These are phyloP conservation scores for Urochloa ruziziensis DNA, from an alignment of 176 grass and related monocot species.

Conservation along the genomic window DNA sequence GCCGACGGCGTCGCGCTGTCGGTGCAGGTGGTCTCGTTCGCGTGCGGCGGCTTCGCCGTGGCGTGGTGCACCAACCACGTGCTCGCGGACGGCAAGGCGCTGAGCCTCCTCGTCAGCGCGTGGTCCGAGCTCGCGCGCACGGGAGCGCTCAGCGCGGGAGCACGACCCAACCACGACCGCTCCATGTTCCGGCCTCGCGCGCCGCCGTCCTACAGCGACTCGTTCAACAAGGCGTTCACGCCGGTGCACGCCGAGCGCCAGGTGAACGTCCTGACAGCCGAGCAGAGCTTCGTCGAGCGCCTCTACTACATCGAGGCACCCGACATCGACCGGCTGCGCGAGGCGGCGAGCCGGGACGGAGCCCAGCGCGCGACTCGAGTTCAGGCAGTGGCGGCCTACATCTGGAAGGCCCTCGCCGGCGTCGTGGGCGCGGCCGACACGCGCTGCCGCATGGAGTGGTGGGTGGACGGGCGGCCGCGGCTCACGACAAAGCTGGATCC, in stretches of 20 bases:
- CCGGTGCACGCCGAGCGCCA: background rate
- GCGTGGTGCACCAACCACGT: slow-evolving; percentile 42
- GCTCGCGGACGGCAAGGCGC: slow-evolving; percentile 27
- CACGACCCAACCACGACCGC: slow-evolving; percentile 34
- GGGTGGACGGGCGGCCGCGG: slow-evolving; percentile 30
- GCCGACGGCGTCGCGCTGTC: slow-evolving; percentile 22
- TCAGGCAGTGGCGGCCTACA: slow-evolving; percentile 41
- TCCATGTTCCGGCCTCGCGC: slow-evolving; percentile 31
- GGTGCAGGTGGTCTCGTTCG: slow-evolving; percentile 44
- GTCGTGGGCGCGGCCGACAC: slow-evolving; percentile 24
- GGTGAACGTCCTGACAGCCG: slow-evolving; percentile 42
- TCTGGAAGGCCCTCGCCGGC: slow-evolving; percentile 44
- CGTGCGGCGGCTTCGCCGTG: slow-evolving; percentile 48
- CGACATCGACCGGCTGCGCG: slow-evolving; percentile 27
- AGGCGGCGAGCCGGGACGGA: background rate
- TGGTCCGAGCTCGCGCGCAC: slow-evolving; percentile 28
- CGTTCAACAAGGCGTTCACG: slow-evolving; percentile 16
- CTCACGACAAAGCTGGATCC: background rate
- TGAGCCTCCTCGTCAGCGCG: slow-evolving; percentile 1
- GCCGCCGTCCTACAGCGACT: slow-evolving; percentile 2
- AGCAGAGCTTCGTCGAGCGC: slow-evolving; percentile 20
- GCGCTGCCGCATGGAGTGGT: slow-evolving; percentile 48
- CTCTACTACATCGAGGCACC: slow-evolving; percentile 28
- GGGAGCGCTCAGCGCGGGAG: background rate
- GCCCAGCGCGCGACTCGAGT: slow-evolving; percentile 10